phyloP scores from a whole-genome alignment of 257 asterid species.

The Agastache rugosa region DNA sequence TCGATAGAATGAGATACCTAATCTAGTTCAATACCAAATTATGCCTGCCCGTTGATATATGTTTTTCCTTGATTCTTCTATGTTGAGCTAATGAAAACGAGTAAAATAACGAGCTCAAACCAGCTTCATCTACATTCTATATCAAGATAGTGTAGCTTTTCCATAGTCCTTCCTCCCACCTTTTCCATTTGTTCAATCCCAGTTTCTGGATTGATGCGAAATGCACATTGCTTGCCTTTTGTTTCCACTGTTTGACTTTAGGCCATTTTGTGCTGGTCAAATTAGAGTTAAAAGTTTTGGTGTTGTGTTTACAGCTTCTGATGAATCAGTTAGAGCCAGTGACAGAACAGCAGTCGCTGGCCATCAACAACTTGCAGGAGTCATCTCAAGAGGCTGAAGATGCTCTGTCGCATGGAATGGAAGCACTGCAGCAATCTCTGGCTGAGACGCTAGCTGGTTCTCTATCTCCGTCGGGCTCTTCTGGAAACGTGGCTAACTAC shows the following conservation, averaged over 20 bases:
- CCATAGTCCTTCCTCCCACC: too few relatives aligned
- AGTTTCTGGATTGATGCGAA: neutral
- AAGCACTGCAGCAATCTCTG: constrained; percentile 62
- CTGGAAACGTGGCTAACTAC: constrained; percentile 62
- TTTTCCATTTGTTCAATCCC: neutral
- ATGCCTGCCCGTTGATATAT: neutral
- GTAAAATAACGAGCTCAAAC: constrained; percentile 8
- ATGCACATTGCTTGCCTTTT: neutral
- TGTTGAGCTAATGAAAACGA: neutral
- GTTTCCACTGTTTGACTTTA: neutral
- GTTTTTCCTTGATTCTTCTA: constrained; percentile 6
- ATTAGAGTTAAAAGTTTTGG: constrained; percentile 17
- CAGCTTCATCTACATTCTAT: neutral
- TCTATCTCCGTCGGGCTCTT: constrained; percentile 49
- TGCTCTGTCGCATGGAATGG: constrained; percentile 69
- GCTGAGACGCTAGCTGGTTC: constrained; percentile 62
- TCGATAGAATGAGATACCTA: neutral
- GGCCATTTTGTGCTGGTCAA: neutral
- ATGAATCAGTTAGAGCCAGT: constrained; percentile 59
- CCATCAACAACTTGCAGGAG: constrained; percentile 62
- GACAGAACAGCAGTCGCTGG: constrained; percentile 65
- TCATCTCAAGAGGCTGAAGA: constrained; percentile 74
- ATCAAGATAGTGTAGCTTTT: neutral
- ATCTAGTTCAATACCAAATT: neutral
- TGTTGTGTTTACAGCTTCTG: constrained; percentile 49